Conservation (phyloP, 164 flowering plant genomes). For the Vitis amurensis region DNA sequence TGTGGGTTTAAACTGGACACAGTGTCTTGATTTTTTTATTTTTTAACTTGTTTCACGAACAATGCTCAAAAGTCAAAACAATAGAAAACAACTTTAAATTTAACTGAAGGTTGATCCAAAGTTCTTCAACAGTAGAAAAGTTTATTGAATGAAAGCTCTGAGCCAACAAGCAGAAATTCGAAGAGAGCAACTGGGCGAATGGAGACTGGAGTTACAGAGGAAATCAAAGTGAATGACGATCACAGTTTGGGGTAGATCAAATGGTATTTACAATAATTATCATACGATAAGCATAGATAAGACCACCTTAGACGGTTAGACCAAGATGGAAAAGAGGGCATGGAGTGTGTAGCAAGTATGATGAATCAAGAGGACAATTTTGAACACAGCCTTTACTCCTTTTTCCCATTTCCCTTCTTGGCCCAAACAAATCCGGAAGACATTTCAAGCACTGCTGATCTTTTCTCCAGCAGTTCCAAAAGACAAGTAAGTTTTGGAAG, state of each 20-base stretch:
- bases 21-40: no score
- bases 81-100: no score
- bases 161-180: no score
- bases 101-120: no score
- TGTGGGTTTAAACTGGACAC: no score
- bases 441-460: conserved; percentile 27
- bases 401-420: not conserved
- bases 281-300: not conserved
- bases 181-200: not conserved
- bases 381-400: not conserved
- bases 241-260: not conserved
- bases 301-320: not conserved
- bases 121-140: no score
- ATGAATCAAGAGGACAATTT: not conserved
- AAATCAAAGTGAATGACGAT: not conserved
- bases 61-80: no score
- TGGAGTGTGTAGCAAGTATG: not conserved
- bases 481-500: not conserved
- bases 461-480: not conserved
- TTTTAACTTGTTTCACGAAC: no score
- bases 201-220: not conserved
- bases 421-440: not conserved
- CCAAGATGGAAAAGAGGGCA: not conserved
- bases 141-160: no score
- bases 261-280: not conserved